Evolutionary conservation across 106 monocot species (phyloP).

Genomic region (Acanthochlamys bracteata): DNA sequence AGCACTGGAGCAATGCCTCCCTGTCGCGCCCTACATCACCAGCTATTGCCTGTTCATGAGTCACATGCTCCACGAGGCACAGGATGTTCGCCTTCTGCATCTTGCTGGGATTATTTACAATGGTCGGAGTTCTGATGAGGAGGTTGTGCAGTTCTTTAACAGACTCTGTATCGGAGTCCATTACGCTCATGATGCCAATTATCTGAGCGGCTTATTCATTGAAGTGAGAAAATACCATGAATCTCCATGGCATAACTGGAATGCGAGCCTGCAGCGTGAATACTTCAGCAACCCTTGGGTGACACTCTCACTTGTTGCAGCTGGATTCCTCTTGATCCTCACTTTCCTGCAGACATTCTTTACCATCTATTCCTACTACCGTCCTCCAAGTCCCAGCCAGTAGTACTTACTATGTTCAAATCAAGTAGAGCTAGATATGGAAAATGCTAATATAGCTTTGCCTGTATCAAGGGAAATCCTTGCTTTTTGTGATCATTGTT

Average conservation of each 20-base stretch:
- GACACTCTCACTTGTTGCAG: not conserved
- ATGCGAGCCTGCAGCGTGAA: slow-evolving; percentile 1
- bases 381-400: not conserved
- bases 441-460: too few relatives aligned
- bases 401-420: not conserved
- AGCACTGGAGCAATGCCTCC: slow-evolving; percentile 27
- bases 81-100: slow-evolving; percentile 6
- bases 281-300: slow-evolving; percentile 16
- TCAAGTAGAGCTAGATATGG: too few relatives aligned
- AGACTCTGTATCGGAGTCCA: not conserved
- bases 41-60: slow-evolving; percentile 25
- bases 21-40: not conserved
- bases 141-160: slow-evolving; percentile 2
- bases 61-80: slow-evolving; percentile 13
- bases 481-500: slow-evolving; percentile 46
- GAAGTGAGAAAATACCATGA: slow-evolving; percentile 3
- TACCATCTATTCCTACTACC: not conserved
- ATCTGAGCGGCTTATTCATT: not conserved
- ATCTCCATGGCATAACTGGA: not conserved
- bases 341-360: slow-evolving; percentile 5
- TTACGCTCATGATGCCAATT: not conserved
- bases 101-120: slow-evolving; percentile 7
- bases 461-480: slow-evolving; percentile 3
- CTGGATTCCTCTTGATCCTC: not conserved
- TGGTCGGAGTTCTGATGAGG: slow-evolving; percentile 2